Percentiles rank a stretch among this genome's conserved stretches.
Conservation (phyloP, 495 filamentous ascomycete species). For the Talaromyces stipitatus region DNA sequence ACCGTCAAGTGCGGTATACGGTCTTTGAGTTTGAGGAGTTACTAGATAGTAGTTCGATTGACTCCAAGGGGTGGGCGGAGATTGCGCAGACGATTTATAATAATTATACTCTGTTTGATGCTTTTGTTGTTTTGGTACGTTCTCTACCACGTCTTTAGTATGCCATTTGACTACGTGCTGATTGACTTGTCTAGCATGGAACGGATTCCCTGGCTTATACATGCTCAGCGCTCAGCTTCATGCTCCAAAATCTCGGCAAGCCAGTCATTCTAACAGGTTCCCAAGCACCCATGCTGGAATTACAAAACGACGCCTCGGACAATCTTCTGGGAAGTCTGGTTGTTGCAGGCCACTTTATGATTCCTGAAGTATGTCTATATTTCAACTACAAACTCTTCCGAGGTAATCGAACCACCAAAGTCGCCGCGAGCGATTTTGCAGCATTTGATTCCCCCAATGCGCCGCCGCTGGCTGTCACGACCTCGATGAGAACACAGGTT, state of each 20-base stretch:
- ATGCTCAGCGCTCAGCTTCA: conserved; percentile 87
- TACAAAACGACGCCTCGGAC: conserved; percentile 94
- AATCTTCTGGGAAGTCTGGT: conserved; percentile 89
- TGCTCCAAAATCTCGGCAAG: conserved; percentile 88
- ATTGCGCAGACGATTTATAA: conserved; percentile 62
- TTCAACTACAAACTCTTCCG: conserved; percentile 92
- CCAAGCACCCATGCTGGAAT: conserved; percentile 85
- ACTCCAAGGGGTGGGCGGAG: conserved; percentile 80
- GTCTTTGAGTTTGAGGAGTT: conserved; percentile 82
- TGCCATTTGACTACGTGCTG: too few relatives aligned
- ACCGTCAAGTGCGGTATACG: conserved; percentile 74
- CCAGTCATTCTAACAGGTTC: conserved; percentile 87
- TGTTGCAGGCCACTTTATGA: conserved; percentile 92
- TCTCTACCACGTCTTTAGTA: neutral
- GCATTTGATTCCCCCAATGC: conserved; percentile 86
- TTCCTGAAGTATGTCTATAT: conserved; percentile 93
- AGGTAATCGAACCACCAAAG: conserved; percentile 84
- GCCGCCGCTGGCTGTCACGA: conserved; percentile 70
- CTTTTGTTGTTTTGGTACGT: conserved; percentile 73
- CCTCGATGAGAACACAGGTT: conserved; percentile 72
- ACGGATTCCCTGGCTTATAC: conserved; percentile 93
- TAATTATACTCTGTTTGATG: conserved; percentile 90
- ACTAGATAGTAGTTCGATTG: conserved; percentile 88
- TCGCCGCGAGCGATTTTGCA: conserved; percentile 76
- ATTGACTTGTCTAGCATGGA: conserved; percentile 49